These are phyloP conservation scores for Rhizopogon rudus DNA, from an alignment of 768 basidiomycete genomes.

Conservation along the genomic window DNA sequence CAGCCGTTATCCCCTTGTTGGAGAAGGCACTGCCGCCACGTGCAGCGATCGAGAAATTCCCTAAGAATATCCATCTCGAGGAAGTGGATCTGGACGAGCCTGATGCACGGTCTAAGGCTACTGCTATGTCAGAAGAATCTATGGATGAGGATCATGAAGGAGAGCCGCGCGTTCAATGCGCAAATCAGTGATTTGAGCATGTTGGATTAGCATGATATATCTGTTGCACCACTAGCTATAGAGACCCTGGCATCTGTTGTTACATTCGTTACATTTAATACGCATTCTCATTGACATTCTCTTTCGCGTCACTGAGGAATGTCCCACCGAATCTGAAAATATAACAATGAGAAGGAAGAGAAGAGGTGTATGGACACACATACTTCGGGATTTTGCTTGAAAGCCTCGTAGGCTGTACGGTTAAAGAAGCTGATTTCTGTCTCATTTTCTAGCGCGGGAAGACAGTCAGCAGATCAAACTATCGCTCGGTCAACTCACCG, in stretches of 20 bases:
- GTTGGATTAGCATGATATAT: conserved; percentile 5
- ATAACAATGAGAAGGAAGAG: neutral
- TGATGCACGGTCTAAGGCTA: conserved; percentile 49
- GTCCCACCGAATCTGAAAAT: conserved; percentile 26
- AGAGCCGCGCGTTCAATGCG: conserved; percentile 95
- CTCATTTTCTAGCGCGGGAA: conserved; percentile 71
- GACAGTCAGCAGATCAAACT: neutral
- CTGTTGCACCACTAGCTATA: conserved; percentile 7
- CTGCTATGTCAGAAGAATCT: conserved; percentile 57
- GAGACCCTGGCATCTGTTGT: conserved; percentile 25
- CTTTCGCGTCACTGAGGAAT: conserved; percentile 6
- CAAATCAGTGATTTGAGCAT: conserved; percentile 60
- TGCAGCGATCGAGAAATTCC: conserved; percentile 56
- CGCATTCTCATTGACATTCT: conserved; percentile 11
- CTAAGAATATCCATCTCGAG: conserved; percentile 68
- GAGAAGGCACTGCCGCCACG: conserved; percentile 86
- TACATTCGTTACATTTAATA: conserved; percentile 27
- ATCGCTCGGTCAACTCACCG: conserved; percentile 44
- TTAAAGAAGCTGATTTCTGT: conserved; percentile 94
- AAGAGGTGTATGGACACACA: neutral
- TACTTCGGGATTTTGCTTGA: conserved; percentile 83
- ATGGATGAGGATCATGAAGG: conserved; percentile 91
- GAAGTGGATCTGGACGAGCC: conserved; percentile 82
- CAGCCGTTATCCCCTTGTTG: conserved; percentile 60
- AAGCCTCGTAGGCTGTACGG: conserved; percentile 66